Evolutionary conservation across 257 asterid species (phyloP).

Genomic region (Avicennia marina): DNA sequence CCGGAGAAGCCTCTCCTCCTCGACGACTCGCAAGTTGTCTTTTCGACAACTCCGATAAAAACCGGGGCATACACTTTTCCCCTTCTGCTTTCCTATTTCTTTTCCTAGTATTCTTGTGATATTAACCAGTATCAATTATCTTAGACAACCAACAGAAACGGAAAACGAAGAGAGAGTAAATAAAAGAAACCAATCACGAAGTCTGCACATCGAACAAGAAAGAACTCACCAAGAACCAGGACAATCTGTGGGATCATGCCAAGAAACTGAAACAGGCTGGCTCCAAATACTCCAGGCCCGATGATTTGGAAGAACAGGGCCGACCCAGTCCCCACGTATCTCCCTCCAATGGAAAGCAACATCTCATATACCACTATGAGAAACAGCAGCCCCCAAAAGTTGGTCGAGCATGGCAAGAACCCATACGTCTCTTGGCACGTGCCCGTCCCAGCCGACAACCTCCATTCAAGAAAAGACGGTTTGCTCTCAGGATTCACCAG

Average conservation of each 20-base stretch:
- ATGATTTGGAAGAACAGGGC: slow-evolving; percentile 33
- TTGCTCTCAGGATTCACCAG: background rate
- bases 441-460: background rate
- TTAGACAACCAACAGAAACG: background rate
- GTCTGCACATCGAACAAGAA: background rate
- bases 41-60: too few species aligned
- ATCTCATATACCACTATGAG: slow-evolving; percentile 12
- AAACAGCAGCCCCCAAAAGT: slow-evolving; percentile 11
- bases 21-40: too few species aligned
- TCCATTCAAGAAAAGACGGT: background rate
- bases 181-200: too few species aligned
- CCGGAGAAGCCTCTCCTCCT: too few species aligned
- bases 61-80: too few species aligned
- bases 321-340: background rate
- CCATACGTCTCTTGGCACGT: slow-evolving; percentile 1
- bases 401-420: slow-evolving; percentile 7
- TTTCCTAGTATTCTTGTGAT: too few species aligned
- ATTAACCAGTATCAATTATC: too few species aligned
- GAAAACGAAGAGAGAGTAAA: too few species aligned
- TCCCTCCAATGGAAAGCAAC: slow-evolving; percentile 6
- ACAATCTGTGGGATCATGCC: slow-evolving; percentile 53
- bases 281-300: slow-evolving; percentile 61
- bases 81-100: too few species aligned
- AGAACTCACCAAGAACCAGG: slow-evolving; percentile 44
- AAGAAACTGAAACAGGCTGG: slow-evolving; percentile 56